Conservation (phyloP, 192 early-diverging fungal genomes). For the Mortierella claussenii region DNA sequence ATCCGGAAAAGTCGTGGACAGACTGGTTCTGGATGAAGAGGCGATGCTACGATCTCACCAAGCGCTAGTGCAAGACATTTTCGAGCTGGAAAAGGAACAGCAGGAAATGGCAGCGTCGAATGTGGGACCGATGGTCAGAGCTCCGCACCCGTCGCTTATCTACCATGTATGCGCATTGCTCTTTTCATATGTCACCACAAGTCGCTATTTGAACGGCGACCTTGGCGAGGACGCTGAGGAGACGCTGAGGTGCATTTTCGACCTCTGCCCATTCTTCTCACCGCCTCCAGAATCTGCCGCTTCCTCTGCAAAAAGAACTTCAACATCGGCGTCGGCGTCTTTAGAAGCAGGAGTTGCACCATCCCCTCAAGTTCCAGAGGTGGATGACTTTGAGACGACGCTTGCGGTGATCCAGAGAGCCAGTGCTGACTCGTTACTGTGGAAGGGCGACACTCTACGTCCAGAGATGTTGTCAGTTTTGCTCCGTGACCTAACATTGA, state of each 20-base stretch:
- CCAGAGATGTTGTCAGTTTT: slow-evolving; percentile 38
- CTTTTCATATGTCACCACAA: slow-evolving; percentile 31
- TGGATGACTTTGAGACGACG: slow-evolving; percentile 46
- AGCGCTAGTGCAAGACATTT: slow-evolving; percentile 16
- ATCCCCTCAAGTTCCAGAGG: slow-evolving; percentile 4
- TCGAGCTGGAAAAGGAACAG: slow-evolving; percentile 10
- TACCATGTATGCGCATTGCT: slow-evolving; percentile 32
- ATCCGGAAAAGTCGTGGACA: slow-evolving; percentile 9
- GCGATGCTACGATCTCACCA: slow-evolving; percentile 28
- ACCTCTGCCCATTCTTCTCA: slow-evolving; percentile 40
- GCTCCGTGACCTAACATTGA: slow-evolving; percentile 26
- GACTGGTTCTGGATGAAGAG: slow-evolving; percentile 40
- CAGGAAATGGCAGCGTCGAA: not conserved
- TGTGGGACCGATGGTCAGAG: slow-evolving; percentile 13
- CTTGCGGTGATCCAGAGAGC: slow-evolving; percentile 27
- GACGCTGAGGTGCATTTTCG: slow-evolving; percentile 21
- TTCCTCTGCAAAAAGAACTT: not conserved
- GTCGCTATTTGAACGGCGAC: slow-evolving; percentile 36
- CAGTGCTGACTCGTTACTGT: slow-evolving; percentile 34
- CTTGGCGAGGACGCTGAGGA: slow-evolving; percentile 30
- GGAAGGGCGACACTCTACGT: slow-evolving; percentile 46
- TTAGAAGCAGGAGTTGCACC: not conserved
- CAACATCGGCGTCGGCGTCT: not conserved
- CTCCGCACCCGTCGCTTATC: slow-evolving; percentile 38
- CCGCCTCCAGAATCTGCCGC: slow-evolving; percentile 8